phyloP scores from a whole-genome alignment of 2,329 filamentous ascomycete species.

The Rachicladosporium sp. region DNA sequence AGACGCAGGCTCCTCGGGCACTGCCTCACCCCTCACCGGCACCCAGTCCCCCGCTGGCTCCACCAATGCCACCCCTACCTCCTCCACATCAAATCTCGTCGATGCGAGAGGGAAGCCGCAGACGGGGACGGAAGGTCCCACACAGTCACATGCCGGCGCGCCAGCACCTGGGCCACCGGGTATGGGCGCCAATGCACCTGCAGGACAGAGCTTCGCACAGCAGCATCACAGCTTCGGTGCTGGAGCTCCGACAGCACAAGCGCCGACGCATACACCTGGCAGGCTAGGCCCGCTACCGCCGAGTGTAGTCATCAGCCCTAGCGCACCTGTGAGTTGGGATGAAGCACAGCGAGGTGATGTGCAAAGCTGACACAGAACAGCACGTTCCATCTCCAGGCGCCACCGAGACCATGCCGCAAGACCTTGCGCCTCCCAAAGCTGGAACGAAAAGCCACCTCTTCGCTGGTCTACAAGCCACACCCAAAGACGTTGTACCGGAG shows the following conservation, averaged over 20 bases:
- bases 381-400: constrained; percentile 87
- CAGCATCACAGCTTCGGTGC: constrained; percentile 6
- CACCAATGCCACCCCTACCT: constrained; percentile 64
- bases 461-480: constrained; percentile 80
- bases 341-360: background rate
- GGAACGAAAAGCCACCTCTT: constrained; percentile 81
- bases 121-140: constrained; percentile 29
- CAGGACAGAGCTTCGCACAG: constrained; percentile 2
- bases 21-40: constrained; percentile 58
- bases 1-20: constrained; percentile 48
- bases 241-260: constrained; percentile 13
- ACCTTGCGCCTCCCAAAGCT: constrained; percentile 85
- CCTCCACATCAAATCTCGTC: constrained; percentile 75
- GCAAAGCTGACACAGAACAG: constrained; percentile 31
- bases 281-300: constrained; percentile 35
- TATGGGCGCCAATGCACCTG: constrained; percentile 1
- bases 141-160: constrained; percentile 35
- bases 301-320: constrained; percentile 89
- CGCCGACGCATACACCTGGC: constrained; percentile 16
- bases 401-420: constrained; percentile 94
- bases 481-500: constrained; percentile 82
- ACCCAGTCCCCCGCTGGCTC: constrained; percentile 48
- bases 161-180: constrained; percentile 15
- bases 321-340: constrained; percentile 60
- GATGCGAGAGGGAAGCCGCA: constrained; percentile 75